Evolutionary conservation across 1,284 basidiomycete species (phyloP), one percentile per base, ranked within the genome.

Genomic region (Anthracocystis panici-leucophaei): DNA sequence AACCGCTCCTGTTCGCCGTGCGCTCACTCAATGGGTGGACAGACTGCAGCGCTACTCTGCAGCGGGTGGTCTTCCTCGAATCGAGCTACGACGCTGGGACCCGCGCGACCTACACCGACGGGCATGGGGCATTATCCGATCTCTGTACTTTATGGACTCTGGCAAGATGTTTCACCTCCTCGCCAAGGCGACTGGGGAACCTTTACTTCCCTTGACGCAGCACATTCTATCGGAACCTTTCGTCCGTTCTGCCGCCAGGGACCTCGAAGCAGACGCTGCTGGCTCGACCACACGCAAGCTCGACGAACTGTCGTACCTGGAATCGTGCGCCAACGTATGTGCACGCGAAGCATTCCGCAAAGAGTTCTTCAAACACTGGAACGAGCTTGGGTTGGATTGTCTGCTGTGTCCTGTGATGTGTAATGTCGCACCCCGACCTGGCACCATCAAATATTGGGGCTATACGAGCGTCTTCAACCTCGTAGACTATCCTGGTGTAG

Each of bases 381-480:
- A 70, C 55, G 52, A 61, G 52, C 54, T 68, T 10, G 58, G 51
- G 14, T 25, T 79, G 12, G 76, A 80, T 33, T 68, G 68, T 21
- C 55, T 80, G 23, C 59, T 80, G 11, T 72, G 69, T 48, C 78
- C 78, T 0, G 72, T 69, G 3, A 45, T 48, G 44, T 40, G 64
- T 31, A 62, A 20, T 35, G 54, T 62, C 1, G 75, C 77, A 9
- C 75, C 77, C 2, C 48, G 77, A n/a, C 73, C 74, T 42, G 63
- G 60, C 5, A 70, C 60, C 29, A 55, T 78, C 48, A 56, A 45
- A 25, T 78, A 78, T 49, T 78, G 69, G 76, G 65, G 65, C 23
- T 80, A 80, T 55, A 80, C 78, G 31, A 64, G 62, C 31, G 62
- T 70, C 16, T 80, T 78, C 48, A 80, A 80, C 18, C 66, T 80